Evolutionary conservation across 2,329 filamentous ascomycete species (phyloP), one percentile per base, ranked within the genome.

Genomic region (Akanthomyces muscarius): DNA sequence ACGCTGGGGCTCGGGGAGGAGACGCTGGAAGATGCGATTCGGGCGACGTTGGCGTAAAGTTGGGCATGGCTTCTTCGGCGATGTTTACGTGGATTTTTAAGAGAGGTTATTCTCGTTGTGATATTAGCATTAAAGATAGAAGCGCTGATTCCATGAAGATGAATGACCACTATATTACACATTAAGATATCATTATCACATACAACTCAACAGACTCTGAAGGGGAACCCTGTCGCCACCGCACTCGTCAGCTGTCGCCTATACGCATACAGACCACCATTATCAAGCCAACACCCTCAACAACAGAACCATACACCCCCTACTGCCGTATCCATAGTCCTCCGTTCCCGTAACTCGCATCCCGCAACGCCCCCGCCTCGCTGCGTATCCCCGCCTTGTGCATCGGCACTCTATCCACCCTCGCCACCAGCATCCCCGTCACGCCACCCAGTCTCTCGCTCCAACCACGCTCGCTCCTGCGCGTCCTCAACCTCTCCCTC

Each of bases 371-470:
- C 10, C 75, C 78, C 1, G 76, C 73, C 14, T 80, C 75, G 10
- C 80, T 84, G 58, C 87, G 78, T 50, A 90, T 78, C 0, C 87
- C 87, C 3, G 82, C 76, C 68, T 77, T 76, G 69, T 89, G 85
- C 52, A 87, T 68, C 2, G 86, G 86, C 4, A 89, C 76, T 61
- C 78, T 77, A 64, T 88, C 86, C 7, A 88, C 76, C 45, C 79
- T 76, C 64, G 78, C 80, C 72, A 87, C 83, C 3, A 84, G 77
- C 23, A 73, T 77, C 18, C 78, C 76, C 28, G 83, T 77, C 2
- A 78, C 74, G 58, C 80, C 80, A 1, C 80, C 76, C 65, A 83
- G 78, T 18, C 78, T 75, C 45, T 83, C 81, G 8, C 74, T 67
- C 25, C 80, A 65, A 4, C 74, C 79, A 60, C 77, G 76, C 44